These are phyloP conservation scores for Auxenochlorella pyrenoidosa DNA, from an alignment of 139 green algal genomes.

Conservation along the genomic window DNA sequence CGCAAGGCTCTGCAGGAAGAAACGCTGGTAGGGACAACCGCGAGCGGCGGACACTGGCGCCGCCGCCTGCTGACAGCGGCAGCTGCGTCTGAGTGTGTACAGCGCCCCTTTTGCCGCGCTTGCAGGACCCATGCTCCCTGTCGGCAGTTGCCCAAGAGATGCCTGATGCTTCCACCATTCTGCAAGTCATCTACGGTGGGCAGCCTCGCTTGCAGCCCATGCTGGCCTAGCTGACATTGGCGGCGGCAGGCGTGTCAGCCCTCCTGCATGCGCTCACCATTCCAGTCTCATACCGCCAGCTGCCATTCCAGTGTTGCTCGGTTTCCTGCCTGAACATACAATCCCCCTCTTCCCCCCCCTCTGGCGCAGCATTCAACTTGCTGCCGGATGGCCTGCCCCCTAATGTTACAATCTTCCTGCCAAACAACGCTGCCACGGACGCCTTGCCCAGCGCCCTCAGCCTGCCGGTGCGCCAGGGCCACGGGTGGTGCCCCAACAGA, in stretches of 20 bases:
- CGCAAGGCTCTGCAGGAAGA: neutral
- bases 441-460: neutral
- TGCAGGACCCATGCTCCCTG: neutral
- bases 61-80: no score
- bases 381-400: constrained; percentile 4
- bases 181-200: neutral
- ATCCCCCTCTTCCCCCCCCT: neutral
- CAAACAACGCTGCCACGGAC: neutral
- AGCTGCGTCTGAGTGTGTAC: neutral
- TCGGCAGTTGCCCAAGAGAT: neutral
- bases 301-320: no score
- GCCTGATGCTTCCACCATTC: neutral
- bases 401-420: neutral
- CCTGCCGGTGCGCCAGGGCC: neutral
- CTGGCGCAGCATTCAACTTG: neutral
- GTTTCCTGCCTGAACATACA: neutral
- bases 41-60: neutral
- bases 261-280: no score
- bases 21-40: neutral
- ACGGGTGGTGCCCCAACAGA: neutral
- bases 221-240: no score
- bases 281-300: no score
- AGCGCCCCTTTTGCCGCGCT: neutral
- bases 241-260: no score
- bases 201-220: no score